phyloP scores from a whole-genome alignment of 2,329 filamentous ascomycete genomes.

The Sporothrix phasma region DNA sequence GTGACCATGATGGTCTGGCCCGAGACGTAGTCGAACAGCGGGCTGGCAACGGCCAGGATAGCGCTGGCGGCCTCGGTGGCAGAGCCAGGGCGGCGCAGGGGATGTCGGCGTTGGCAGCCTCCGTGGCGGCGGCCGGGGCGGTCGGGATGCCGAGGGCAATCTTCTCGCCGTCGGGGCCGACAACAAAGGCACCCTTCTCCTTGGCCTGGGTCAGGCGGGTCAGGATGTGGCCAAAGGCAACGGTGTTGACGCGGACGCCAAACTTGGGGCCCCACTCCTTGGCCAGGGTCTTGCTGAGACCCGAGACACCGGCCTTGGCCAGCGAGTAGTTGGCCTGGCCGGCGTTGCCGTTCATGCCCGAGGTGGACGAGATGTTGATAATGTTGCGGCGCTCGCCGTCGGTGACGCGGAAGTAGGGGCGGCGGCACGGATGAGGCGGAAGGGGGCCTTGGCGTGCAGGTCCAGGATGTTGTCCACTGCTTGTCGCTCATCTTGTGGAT shows the following conservation, averaged over 20 bases:
- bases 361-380: constrained; percentile 76
- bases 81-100: constrained; percentile 64
- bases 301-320: constrained; percentile 74
- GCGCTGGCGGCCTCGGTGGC: constrained; percentile 71
- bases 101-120: constrained; percentile 57
- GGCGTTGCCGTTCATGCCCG: constrained; percentile 74
- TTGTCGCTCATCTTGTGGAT: constrained; percentile 89
- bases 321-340: constrained; percentile 85
- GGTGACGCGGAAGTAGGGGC: constrained; percentile 78
- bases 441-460: constrained; percentile 76
- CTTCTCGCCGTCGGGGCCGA: constrained; percentile 64
- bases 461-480: constrained; percentile 82
- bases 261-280: constrained; percentile 85
- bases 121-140: constrained; percentile 38
- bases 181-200: constrained; percentile 71
- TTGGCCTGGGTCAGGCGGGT: constrained; percentile 76
- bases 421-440: constrained; percentile 69
- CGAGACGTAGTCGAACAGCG: constrained; percentile 73
- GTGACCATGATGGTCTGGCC: constrained; percentile 84
- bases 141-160: constrained; percentile 64
- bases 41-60: constrained; percentile 69
- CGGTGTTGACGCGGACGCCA: constrained; percentile 71
- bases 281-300: constrained; percentile 79
- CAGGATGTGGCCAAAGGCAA: constrained; percentile 74
- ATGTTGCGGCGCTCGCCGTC: constrained; percentile 71